Base-by-base conservation (phyloP, 495 filamentous ascomycete genomes). In the Staphylotrichum tortipilum region DNA sequence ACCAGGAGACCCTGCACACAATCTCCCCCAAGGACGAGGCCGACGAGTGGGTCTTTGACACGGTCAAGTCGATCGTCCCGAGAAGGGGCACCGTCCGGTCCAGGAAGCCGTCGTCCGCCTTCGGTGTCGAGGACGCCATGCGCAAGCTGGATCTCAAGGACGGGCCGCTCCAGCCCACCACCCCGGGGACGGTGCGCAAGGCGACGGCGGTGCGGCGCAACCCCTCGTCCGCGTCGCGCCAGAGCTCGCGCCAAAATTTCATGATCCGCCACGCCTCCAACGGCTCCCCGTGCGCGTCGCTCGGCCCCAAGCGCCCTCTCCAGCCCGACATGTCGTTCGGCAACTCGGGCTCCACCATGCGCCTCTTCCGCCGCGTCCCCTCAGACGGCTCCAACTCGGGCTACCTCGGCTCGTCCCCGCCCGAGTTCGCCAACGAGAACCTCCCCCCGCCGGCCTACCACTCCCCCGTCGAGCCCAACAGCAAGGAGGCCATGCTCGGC, bases 41-140 rank as follows among this genome's bases (percentile, higher is more conserved):
- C 15, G 89, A 95, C 56, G 87, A 87, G 44, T 99, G 92, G 92
- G 83, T 96, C n/a, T 99, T 99, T 60, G 92, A 96, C 58, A 99
- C 92, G 0, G 80, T 99, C 56, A 91, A 86, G 62, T 83, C 75
- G 3, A 67, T 74, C 7, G 58, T 52, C 37, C 66, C 61, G 37
- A 75, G 64, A 52, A 53, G 61, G 37, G 64, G 69, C 7, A 68
- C 71, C 4, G 59, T 69, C 40, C 76, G 73, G 51, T 72, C 78
- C 5, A 68, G 78, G 14, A 80, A 78, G 52, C 64, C 74, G 18
- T 79, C 75, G 2, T 68, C 71, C 15, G 71, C 72, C 12, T 70
- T 69, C 50, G 55, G 69, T 47, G 67, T 68, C 30, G 80, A 81
- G 53, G 76, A 80, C 26, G 73, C 72, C 34, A 70, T 85, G 67